Base-by-base conservation (phyloP, 371 early-diverging fungal species). In the Rhizopus delemar region DNA sequence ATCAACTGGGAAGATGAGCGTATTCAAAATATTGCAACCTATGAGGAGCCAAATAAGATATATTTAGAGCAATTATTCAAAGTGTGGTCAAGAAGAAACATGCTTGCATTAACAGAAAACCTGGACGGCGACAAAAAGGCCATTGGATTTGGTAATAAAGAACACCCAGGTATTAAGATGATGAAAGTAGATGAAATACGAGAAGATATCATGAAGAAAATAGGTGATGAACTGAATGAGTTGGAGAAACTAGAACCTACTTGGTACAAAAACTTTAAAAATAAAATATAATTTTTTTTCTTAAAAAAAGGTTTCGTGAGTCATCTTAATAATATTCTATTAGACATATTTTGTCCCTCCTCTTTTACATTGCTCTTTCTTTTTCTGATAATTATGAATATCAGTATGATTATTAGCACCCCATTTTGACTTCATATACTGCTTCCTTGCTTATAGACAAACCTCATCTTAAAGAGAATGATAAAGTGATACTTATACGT, bases 1-100 rank as follows among this genome's bases (percentile, higher is more conserved):
- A 48, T 73, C n/a, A 51, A 69, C 9, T 73, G 73, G 73, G 48
- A 57, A 2, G 73, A 73, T 53, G 56, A 58, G 6, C 60, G 73
- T 4, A 64, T 73, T n/a, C 66, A 66, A 22, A 22, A 62, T 13
- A 70, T 64, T 48, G 50, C 65, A 0, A 32, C n/a, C 15, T 59
- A 69, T 11, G 41, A 66, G 6, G 15, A 46, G 16, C 63, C 60
- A 31, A 70, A 69, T 57, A 73, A 67, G 34, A 57, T 58, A 8
- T 73, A 73, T 45, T 48, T 73, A 34, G 51, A 64, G 28, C 66
- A 66, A 16, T 31, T 73, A 22, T 73, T 67, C n/a, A 64, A 53
- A 12, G 60, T 64, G 2, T 69, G 70, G 64, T 59, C 67, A 11
- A 53, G 67, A 35, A 35, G 56, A 9, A 63, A 53, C n/a, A 69